Evolutionary conservation across 768 basidiomycete species (phyloP), one percentile per base, ranked within the genome.

Genomic region (Auricularia cornea): DNA sequence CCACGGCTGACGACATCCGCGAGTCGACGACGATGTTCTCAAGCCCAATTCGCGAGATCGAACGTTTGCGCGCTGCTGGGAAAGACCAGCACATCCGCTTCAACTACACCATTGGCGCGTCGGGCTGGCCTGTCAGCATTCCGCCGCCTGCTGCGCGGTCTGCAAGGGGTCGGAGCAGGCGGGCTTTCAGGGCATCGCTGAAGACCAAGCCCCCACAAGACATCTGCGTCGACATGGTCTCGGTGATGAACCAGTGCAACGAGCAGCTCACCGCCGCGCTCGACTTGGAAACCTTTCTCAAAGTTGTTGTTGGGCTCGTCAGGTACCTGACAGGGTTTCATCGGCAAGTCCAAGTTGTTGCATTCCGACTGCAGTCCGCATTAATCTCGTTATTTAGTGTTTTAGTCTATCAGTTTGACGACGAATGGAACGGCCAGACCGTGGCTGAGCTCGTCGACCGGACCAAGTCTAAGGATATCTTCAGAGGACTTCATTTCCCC

Each of bases 281-380:
- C 1, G 85, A 88, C 66, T 70, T 92, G 63, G 83, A 87, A 23
- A 78, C 77, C 30, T 90, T 90, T 71, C 74, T 92, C 68, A 85
- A 91, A 69, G 79, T 91, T 57, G 82, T 84, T 1, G 89, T 88
- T 3, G 89, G 89, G 8, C 77, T 85, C 30, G 77, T 91, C 67
- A 87, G 88, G 74, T 89, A 94, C 71, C 70, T 94, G 64, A 88
- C 88, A 16, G 87, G 88, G 70, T 92, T 91, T 72, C 89, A 92
- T 70, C 82, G 90, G 54, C 29, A 4, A 16, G 54, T 57, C 28
- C 30, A 10, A 28, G 6, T 48, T 20, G 20, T 20, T 48, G 20
- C 12, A 16, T 48, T 20, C 20, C 44, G 10, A 14, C 16, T 38
- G 8, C 20, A 14, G 16, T 23, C 11, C 44, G 44, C 16, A 48